Conservation (phyloP, 371 early-diverging fungal genomes). For the Mucor lusitanicus region DNA sequence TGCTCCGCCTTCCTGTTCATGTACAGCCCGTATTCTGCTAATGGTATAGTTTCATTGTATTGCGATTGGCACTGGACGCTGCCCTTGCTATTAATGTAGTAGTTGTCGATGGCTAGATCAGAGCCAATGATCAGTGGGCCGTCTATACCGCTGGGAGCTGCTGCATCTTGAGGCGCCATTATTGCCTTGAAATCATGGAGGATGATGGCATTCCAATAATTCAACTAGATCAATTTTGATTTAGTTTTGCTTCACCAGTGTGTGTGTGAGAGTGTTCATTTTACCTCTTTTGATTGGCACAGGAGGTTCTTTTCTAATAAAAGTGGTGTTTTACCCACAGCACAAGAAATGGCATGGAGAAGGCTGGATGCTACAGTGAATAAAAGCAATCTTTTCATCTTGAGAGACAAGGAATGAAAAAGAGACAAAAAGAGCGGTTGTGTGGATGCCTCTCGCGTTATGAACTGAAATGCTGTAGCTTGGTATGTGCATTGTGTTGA, state of each 20-base stretch:
- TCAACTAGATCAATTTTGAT: neutral
- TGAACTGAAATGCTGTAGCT: neutral
- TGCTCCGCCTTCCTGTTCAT: neutral
- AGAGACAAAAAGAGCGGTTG: too few relatives aligned
- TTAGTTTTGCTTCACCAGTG: neutral
- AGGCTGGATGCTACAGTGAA: neutral
- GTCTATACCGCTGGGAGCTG: neutral
- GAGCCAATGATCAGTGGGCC: neutral
- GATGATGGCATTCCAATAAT: neutral
- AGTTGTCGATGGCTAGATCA: neutral
- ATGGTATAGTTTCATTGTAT: neutral
- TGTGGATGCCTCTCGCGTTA: neutral
- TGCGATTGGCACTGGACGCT: neutral
- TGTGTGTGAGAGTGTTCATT: neutral
- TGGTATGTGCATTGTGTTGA: neutral
- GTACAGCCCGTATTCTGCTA: neutral
- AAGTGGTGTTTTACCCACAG: neutral
- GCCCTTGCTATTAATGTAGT: neutral
- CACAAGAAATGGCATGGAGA: neutral
- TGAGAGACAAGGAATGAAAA: neutral
- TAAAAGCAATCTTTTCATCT: neutral
- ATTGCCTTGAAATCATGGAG: neutral
- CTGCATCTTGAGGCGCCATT: too few relatives aligned
- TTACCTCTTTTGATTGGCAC: conserved; percentile 1
- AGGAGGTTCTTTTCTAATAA: neutral